Base-by-base conservation (phyloP, 371 early-diverging fungal species). In the Smittium culicis region DNA sequence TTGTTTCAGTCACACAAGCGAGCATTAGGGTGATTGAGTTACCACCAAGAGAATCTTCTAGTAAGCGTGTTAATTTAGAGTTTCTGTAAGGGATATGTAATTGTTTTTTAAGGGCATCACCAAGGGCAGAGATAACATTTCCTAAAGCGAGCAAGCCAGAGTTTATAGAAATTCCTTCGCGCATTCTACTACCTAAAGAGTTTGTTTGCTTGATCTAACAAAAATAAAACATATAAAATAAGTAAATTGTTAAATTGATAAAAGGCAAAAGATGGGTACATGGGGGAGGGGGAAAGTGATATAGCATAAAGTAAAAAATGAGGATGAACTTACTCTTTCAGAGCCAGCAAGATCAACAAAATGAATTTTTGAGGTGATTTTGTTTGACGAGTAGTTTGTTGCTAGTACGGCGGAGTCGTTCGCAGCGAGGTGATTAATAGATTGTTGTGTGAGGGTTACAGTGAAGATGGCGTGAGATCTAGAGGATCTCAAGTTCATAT, bases 271-370 rank as follows among this genome's bases (percentile, higher is more conserved):
- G 45, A 11, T 45, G 45, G 11, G 5, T 45, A 45, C 20, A 20
- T 11, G 5, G n/a, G n/a, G n/a, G n/a, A n/a, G n/a, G n/a, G n/a
- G n/a, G n/a, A n/a, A n/a, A n/a, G n/a, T n/a, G n/a, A n/a, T n/a
- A n/a, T n/a, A n/a, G n/a, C n/a, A 17, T 54, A 54, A 17, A 54
- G 25, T 54, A 54, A 17, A 54, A 54, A 54, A 17, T 20, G 25
- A 54, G 17, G 17, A 54, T 25, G 17, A 59, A 14, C 14, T 59
- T 20, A 98, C 74, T 77, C 99, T 85, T 78, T 99, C 99, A 31
- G 93, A 93, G 45, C 99, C 99, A 31, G 99, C 99, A 69, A 99
- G 78, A 85, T 99, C 99, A 34, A 99, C 99, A 84, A 99, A 99
- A 73, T 96, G 93, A 71, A 97, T 93, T 77, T 98, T 99, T 28